Conservation (phyloP, 768 basidiomycete genomes). For the Piloderma croceum region DNA sequence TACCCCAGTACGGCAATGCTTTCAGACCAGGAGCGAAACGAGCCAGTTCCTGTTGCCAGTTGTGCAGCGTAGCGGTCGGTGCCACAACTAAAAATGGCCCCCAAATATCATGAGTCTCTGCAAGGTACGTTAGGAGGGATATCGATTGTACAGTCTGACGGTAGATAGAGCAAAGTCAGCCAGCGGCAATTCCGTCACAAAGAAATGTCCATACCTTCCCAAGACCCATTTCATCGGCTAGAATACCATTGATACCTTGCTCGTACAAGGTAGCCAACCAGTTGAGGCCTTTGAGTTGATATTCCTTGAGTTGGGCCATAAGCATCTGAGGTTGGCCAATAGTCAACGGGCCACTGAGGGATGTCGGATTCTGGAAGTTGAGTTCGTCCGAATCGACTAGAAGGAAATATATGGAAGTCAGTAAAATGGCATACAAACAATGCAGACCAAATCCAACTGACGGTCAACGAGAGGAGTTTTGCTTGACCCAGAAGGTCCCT, state of each 20-base stretch:
- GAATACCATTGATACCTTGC: conserved; percentile 98
- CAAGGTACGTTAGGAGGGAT: conserved; percentile 89
- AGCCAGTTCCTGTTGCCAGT: conserved; percentile 98
- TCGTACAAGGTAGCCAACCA: conserved; percentile 98
- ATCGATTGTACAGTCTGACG: conserved; percentile 93
- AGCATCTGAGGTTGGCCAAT: conserved; percentile 93
- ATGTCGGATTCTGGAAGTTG: conserved; percentile 98
- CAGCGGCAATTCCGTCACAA: not conserved
- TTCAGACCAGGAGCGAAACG: conserved; percentile 93
- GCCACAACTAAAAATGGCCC: conserved; percentile 98
- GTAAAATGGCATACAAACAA: conserved; percentile 1
- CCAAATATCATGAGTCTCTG: conserved; percentile 98
- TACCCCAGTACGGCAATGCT: conserved; percentile 97
- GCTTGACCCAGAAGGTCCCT: conserved; percentile 23
- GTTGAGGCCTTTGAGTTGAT: conserved; percentile 95
- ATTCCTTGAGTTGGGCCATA: conserved; percentile 95
- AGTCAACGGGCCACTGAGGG: conserved; percentile 74
- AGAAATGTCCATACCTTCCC: conserved; percentile 54
- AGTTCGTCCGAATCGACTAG: conserved; percentile 93
- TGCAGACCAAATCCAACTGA: too few species aligned
- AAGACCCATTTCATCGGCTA: conserved; percentile 98
- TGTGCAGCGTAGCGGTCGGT: conserved; percentile 94
- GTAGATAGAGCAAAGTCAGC: conserved; percentile 1
- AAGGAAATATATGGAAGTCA: conserved; percentile 3
- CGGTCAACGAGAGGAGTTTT: conserved; percentile 62